A percentile compares a stretch with the other conserved stretches of the same genome.
phyloP scores from a whole-genome alignment of 345 rosid genomes.

The Sonneratia caseolaris region DNA sequence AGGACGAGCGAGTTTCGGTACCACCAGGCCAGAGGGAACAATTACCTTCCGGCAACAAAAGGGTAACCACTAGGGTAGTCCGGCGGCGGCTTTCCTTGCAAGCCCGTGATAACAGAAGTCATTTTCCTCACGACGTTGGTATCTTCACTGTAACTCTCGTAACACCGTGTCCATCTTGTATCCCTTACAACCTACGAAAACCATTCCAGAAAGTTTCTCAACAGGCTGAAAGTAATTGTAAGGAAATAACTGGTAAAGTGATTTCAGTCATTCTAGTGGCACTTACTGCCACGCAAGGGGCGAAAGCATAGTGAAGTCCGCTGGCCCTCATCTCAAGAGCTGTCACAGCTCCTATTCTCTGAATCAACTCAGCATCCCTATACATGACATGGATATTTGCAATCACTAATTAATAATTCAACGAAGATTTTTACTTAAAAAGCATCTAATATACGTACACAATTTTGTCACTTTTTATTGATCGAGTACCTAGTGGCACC shows the following conservation, averaged over 20 bases:
- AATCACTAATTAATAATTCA: not conserved
- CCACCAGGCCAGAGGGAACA: too few relatives aligned
- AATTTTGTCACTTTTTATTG: not conserved
- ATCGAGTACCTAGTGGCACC: slow-evolving; percentile 48
- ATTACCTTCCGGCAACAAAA: not conserved
- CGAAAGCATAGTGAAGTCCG: not conserved
- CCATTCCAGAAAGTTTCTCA: too few relatives aligned
- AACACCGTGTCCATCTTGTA: not conserved
- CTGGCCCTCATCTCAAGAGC: not conserved
- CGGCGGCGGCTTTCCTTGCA: not conserved
- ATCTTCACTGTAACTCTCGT: not conserved
- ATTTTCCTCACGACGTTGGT: not conserved
- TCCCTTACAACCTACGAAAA: not conserved
- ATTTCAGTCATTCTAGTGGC: too few relatives aligned
- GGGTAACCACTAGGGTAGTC: not conserved
- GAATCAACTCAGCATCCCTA: slow-evolving; percentile 1
- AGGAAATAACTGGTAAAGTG: too few relatives aligned
- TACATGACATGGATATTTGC: too few relatives aligned
- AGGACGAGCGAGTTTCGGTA: too few relatives aligned
- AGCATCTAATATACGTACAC: not conserved
- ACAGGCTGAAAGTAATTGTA: too few relatives aligned
- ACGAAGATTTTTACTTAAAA: not conserved
- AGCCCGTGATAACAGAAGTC: not conserved
- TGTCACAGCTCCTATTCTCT: not conserved
- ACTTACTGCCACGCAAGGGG: not conserved